These are phyloP conservation scores for Canna indica DNA, from an alignment of 176 grass and related monocot genomes.

Conservation along the genomic window DNA sequence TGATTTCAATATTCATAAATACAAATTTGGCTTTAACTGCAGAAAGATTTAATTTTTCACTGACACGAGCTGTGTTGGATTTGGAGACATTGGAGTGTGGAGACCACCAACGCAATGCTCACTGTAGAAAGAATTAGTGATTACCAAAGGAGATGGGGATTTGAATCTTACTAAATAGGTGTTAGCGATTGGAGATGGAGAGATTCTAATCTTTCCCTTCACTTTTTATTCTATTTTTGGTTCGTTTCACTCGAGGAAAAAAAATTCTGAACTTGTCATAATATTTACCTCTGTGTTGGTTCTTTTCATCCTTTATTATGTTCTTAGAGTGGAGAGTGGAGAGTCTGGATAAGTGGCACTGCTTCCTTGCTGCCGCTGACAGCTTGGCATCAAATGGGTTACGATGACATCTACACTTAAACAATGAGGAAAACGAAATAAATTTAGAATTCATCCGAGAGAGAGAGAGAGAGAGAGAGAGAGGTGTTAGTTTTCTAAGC, in stretches of 20 bases:
- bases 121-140: no score
- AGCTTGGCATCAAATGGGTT: background rate
- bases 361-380: background rate
- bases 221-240: background rate
- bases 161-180: no score
- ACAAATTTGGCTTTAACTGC: background rate
- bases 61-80: background rate
- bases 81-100: background rate
- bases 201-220: background rate
- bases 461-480: conserved; percentile 2
- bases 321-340: background rate
- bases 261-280: background rate
- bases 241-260: background rate
- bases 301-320: background rate
- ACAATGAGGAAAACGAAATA: background rate
- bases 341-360: background rate
- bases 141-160: no score
- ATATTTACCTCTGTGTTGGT: background rate
- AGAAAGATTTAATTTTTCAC: background rate
- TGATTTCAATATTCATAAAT: background rate
- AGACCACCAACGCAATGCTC: background rate
- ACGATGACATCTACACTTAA: background rate
- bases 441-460: background rate
- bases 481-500: background rate
- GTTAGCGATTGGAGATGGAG: background rate